Evolutionary conservation across 345 rosid genomes (phyloP).

Genomic region (Kernera saxatilis): DNA sequence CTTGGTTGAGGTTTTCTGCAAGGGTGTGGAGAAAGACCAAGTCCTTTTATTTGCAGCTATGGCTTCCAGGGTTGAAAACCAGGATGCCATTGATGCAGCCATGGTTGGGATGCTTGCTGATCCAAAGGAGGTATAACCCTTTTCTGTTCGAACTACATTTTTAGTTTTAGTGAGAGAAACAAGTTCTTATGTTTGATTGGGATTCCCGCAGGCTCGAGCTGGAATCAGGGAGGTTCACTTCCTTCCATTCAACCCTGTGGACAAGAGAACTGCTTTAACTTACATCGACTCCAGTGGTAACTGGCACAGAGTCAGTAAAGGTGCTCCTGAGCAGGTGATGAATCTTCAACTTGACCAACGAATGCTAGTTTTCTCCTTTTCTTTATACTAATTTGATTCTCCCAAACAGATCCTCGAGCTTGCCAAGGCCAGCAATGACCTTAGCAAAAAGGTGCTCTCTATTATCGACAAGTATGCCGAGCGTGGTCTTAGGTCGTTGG

Average conservation of each 20-base stretch:
- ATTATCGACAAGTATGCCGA: conserved; percentile 93
- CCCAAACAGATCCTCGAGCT: conserved; percentile 59
- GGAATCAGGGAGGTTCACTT: conserved; percentile 73
- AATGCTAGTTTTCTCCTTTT: background rate
- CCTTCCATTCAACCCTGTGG: conserved; percentile 78
- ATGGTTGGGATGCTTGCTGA: conserved; percentile 86
- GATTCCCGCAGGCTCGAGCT: conserved; percentile 53
- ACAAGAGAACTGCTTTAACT: conserved; percentile 87
- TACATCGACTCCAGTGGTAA: conserved; percentile 61
- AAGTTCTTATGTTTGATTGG: conserved; percentile 5
- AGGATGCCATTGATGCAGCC: conserved; percentile 90
- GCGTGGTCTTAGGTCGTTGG: conserved; percentile 94
- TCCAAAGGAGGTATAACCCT: conserved; percentile 61
- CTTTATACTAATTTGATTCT: conserved; percentile 10
- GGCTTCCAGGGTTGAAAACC: conserved; percentile 84
- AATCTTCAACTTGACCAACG: background rate
- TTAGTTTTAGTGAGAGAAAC: background rate
- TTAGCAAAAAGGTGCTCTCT: conserved; percentile 64
- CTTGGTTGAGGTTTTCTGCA: conserved; percentile 74
- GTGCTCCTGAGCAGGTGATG: conserved; percentile 85
- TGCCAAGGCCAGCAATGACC: conserved; percentile 74
- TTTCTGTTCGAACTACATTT: background rate
- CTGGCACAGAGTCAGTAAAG: conserved; percentile 84
- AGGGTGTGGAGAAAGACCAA: conserved; percentile 63
- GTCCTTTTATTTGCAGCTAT: conserved; percentile 72